Base-by-base conservation (phyloP, 2,329 filamentous ascomycete species). In the Penicillium sp. region DNA sequence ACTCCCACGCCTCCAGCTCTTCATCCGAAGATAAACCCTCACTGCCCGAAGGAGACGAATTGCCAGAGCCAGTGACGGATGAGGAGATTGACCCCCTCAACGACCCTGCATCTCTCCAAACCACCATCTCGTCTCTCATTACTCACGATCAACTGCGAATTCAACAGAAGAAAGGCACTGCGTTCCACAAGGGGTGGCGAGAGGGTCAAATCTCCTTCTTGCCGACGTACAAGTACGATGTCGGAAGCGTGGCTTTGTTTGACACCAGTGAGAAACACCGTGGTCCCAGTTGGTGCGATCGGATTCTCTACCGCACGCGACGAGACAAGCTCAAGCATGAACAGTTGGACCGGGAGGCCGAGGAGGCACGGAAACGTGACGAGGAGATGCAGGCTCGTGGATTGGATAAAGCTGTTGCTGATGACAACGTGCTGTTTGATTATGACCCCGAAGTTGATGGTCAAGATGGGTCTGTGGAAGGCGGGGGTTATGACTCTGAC, bases 201-300 rank as follows among this genome's bases (percentile, higher is more conserved):
- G 95, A 99, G 80, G 95, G 93, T 0, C 82, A 87, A 0, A 93
- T 99, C 56, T 86, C 86, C 1, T 99, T 99, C 70, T 74, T 98
- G 16, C 95, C 95, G 1, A 96, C 95, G 0, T 99, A 99, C 77
- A 99, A 99, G 75, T 99, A 99, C 67, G 96, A 99, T 69, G 83
- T 96, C 31, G 95, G 95, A n/a, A 96, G 90, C 33, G 86, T 96
- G 35, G 91, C 91, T 2, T 84, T 92, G 33, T 99, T 97, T 72
- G 96, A 99, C 77, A 92, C 93, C 0, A 96, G 93, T 65, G 95
- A 98, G 72, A 99, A 99, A 79, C 89, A 89, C 63, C 85, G 96
- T 54, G 89, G 91, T 2, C 95, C 95, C 2, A 96, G 92, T 72
- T 99, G 95, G 94, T 99, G 95, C 73, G 95, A 99, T 77, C 89